Base-by-base conservation (phyloP, 2,329 filamentous ascomycete genomes). In the Penicillium sumatraense region DNA sequence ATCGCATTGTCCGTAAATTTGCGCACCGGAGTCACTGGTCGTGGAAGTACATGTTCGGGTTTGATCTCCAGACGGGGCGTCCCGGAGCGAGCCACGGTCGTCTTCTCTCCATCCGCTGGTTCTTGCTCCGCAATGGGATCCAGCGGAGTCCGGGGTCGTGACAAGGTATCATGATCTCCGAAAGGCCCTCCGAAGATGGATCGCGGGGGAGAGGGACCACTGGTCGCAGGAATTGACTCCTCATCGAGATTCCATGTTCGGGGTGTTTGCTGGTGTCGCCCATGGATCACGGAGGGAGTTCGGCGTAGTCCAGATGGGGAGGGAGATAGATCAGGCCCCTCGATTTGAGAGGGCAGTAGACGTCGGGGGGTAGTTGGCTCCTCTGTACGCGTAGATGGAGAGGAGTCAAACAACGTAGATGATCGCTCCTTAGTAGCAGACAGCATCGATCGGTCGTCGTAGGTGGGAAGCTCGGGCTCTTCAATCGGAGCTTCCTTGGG, bases 41-140 rank as follows among this genome's bases (percentile, higher is more conserved):
- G 64, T 29, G 71, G 68, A 38, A 74, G 67, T 51, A 68, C 62
- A 62, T 78, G 73, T 21, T 74, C 69, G 10, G 76, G 74, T 42
- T 75, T 76, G 59, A 77, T 71, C 49, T 75, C 71, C 33, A 77
- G 68, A 35, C 69, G 70, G 58, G 67, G 68, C 52, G 60, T 70
- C 52, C 65, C 65, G 57, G 57, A 53, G 26, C 53, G 67, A 62
- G 60, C 68, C 78, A 50, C 74, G 75, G 62, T 76, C 64, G 40
- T 72, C 73, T 42, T 76, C 72, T 51, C 78, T 20, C 60, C 60
- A 35, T 61, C 61, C 49, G 52, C 59, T 56, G 79, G 77, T 53
- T 75, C 76, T 50, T 77, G 65, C 66, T 86, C 83, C 27, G 75
- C 75, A 59, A 86, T 85, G 1, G 81, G 75, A 18, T 80, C 76